Base-by-base conservation (phyloP, 352 stramenopile genomes). In the Phytophthora cryptogea region DNA sequence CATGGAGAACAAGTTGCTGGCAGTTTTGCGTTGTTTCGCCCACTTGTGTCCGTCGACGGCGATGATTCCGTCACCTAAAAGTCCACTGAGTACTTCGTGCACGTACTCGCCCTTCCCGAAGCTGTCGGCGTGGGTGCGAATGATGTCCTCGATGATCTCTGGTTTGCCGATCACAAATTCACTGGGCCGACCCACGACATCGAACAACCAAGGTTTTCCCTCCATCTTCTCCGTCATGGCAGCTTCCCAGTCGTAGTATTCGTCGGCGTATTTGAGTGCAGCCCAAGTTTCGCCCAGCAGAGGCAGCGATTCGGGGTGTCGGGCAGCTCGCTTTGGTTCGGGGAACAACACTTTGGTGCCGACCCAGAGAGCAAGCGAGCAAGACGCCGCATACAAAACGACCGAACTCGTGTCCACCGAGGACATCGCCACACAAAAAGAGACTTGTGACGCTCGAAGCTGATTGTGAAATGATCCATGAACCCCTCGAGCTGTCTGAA, bases 21-120 rank as follows among this genome's bases (percentile, higher is more conserved):
- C 56, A 0, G 74, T 80, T 69, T 85, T 86, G 39, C 78, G 74
- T 45, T 88, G 75, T 14, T 67, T 61, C 5, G 68, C 35, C 73
- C 75, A 83, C 42, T 70, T 73, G 43, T 61, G 49, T 0, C 60
- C 63, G 35, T 86, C 71, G 10, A 72, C 63, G 3, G 63, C 52
- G 23, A 84, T 75, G 32, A 82, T 79, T 9, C 74, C 69, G 8
- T 76, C 47, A 14, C 66, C 71, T 1, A 83, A n/a, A 2, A 86
- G 47, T 14, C 72, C 73, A 11, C 55, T 44, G 1, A 81, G 56
- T 10, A 65, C 62, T 26, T 70, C 59, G 44, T 54, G 61, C 33
- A 72, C 39, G 43, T 68, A 66, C 4, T 70, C 52, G 11, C 75
- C 73, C 31, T 77, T 78, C n/a, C 49, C 51, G 35, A 85, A 85